Evolutionary conservation across 441 rosid genomes (phyloP).

Genomic region (Gossypium schwendimanii): DNA sequence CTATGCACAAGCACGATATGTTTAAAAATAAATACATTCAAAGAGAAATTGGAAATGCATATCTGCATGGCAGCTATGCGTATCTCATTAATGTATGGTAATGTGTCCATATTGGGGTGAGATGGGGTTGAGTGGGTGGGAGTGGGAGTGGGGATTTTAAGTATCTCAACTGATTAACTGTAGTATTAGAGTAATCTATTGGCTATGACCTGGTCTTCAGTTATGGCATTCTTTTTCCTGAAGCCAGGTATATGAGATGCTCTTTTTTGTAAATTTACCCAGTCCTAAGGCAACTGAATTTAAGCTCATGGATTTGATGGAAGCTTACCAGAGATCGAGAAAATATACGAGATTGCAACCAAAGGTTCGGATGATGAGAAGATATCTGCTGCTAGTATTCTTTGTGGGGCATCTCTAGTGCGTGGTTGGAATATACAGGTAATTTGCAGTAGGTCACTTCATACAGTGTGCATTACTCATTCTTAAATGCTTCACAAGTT

Average conservation of each 20-base stretch:
- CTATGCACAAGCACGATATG: neutral
- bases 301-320: conserved; percentile 84
- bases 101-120: neutral
- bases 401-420: conserved; percentile 89
- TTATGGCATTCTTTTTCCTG: conserved; percentile 36
- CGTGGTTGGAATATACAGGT: conserved; percentile 99
- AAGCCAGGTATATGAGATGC: conserved; percentile 44
- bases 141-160: neutral
- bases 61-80: neutral
- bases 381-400: conserved; percentile 83
- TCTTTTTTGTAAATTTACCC: conserved; percentile 39
- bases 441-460: conserved; percentile 18
- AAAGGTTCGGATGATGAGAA: conserved; percentile 86
- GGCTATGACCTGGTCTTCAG: conserved; percentile 37
- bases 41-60: neutral
- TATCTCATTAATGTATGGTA: neutral
- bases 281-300: conserved; percentile 60
- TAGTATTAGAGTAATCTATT: conserved; percentile 14
- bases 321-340: conserved; percentile 98
- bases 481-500: conserved; percentile 17
- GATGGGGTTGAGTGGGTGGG: neutral
- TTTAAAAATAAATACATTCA: neutral
- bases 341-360: conserved; percentile 81
- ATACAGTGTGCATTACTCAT: conserved; percentile 1
- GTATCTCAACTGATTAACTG: neutral